Evolutionary conservation across 1,284 basidiomycete species (phyloP), one percentile per base, ranked within the genome.

Genomic region (Cutaneotrichosporon daszewskae): DNA sequence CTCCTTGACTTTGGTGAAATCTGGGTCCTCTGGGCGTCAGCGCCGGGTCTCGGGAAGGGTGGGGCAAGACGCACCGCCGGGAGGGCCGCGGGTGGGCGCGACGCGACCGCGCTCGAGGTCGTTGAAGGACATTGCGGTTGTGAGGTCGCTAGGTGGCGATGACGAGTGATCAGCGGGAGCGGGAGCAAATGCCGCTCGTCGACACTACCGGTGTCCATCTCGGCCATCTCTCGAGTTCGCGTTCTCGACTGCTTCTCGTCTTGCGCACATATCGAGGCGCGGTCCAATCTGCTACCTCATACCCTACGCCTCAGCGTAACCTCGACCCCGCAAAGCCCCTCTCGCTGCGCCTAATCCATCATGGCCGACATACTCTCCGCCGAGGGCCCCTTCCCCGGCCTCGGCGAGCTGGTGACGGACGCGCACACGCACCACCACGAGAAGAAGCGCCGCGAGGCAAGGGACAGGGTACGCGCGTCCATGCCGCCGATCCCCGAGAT

Each of bases 1-100:
- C 20, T 84, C 83, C 61, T 95, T 88, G 16, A 96, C 75, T 32
- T 75, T 76, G 17, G 79, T 74, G 69, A 96, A 98, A 12, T 62
- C 55, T 13, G 60, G 53, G 51, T 67, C 63, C 38, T 57, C 59
- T 45, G 43, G 28, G 23, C 12, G 36, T 23, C 12, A 27, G 29
- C 36, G n/a, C n/a, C n/a, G n/a, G n/a, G n/a, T n/a, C n/a, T n/a
- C n/a, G n/a, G n/a, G n/a, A n/a, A n/a, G n/a, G n/a, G n/a, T n/a
- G n/a, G n/a, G n/a, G n/a, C n/a, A n/a, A n/a, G n/a, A 57, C 59
- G 24, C 32, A 63, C 64, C 62, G 16, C 49, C 40, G 3, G 51
- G 53, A 22, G 51, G 46, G 11, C 63, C 50, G 24, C 62, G 43
- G 7, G 60, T 32, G 11, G 62, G 65, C 3, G 59, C 56, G 14